Conservation (phyloP, 371 early-diverging fungal genomes). For the Mucor irregularis region DNA sequence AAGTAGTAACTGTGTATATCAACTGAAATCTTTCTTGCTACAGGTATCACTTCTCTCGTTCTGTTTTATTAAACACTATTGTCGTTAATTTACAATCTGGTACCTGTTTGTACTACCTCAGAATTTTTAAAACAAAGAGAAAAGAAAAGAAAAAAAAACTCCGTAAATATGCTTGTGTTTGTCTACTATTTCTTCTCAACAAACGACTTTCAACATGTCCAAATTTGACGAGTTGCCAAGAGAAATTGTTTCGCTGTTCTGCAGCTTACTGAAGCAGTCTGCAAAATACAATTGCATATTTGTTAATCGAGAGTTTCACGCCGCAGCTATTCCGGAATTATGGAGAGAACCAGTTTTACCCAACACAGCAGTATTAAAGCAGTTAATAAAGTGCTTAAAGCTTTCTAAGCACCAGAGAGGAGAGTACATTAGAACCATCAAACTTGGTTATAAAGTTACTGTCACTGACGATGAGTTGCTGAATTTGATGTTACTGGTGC, state of each 20-base stretch:
- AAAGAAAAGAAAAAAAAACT: neutral
- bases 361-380: neutral
- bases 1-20: no score
- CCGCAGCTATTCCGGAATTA: conserved; percentile 25
- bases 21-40: no score
- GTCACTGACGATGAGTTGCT: conserved; percentile 29
- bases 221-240: conserved; percentile 18
- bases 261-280: conserved; percentile 22
- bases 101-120: no score
- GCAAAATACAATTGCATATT: conserved; percentile 23
- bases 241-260: conserved; percentile 25
- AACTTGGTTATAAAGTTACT: conserved; percentile 10
- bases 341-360: conserved; percentile 24
- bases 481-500: conserved; percentile 22
- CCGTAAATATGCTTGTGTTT: neutral
- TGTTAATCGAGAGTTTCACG: conserved; percentile 24
- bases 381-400: conserved; percentile 21
- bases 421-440: conserved; percentile 17
- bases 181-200: neutral
- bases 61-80: no score
- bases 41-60: no score
- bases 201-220: no score
- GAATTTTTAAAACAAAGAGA: no score
- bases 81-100: no score
- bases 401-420: conserved; percentile 17